Evolutionary conservation across 2,329 filamentous ascomycete genomes (phyloP).

Genomic region (Plenodomus lindquistii): DNA sequence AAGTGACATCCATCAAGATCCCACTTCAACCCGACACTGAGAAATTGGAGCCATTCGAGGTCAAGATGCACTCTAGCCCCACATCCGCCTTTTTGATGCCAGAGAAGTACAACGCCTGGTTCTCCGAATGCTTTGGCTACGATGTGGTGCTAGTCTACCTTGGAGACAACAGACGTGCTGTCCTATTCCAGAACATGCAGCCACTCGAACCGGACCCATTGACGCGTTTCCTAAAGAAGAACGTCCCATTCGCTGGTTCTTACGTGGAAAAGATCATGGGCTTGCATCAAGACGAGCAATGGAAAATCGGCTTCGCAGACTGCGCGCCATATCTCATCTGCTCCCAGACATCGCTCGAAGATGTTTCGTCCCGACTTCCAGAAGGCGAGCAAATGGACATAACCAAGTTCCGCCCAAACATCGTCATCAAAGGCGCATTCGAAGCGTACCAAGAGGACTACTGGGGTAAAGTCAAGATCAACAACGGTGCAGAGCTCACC

Average conservation of each 20-base stretch:
- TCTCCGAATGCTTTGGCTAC: constrained; percentile 50
- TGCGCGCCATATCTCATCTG: constrained; percentile 75
- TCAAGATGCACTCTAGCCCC: constrained; percentile 51
- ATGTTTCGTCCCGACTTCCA: constrained; percentile 58
- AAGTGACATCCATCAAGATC: constrained; percentile 39
- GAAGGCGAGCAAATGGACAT: constrained; percentile 48
- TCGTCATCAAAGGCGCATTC: constrained; percentile 48
- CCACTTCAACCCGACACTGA: constrained; percentile 46
- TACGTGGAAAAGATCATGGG: constrained; percentile 32
- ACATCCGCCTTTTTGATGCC: constrained; percentile 51
- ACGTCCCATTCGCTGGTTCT: constrained; percentile 13
- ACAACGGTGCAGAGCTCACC: constrained; percentile 35
- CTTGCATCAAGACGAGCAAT: constrained; percentile 31
- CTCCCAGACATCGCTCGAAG: constrained; percentile 68
- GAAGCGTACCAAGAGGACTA: constrained; percentile 52
- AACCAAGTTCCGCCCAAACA: constrained; percentile 53
- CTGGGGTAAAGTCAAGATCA: constrained; percentile 48
- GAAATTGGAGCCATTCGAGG: constrained; percentile 41
- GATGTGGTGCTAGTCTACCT: constrained; percentile 50
- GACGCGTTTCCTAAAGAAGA: constrained; percentile 16
- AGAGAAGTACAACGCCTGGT: constrained; percentile 48
- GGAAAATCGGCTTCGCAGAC: constrained; percentile 69
- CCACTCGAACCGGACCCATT: constrained; percentile 18
- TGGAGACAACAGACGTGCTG: constrained; percentile 46
- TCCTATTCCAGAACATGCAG: constrained; percentile 44